Evolutionary conservation across 2,329 filamentous ascomycete genomes (phyloP).

Genomic region (Shiraia bambusicola): DNA sequence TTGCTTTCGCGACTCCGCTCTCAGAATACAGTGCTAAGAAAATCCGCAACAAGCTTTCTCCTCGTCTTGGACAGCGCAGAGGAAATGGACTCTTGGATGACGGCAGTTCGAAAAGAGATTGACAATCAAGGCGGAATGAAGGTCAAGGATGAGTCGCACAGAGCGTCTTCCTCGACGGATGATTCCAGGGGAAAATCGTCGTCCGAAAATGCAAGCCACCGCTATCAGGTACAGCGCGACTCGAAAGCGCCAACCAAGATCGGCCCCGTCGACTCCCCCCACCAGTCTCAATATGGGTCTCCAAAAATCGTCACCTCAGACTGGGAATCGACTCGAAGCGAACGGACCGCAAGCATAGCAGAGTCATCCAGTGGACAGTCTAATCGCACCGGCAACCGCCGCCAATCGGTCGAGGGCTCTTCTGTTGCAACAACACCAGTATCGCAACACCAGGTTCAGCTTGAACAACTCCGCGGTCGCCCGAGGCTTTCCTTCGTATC

Average conservation of each 20-base stretch:
- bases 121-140: constrained; percentile 69
- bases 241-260: constrained; percentile 32
- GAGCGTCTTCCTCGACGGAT: constrained; percentile 33
- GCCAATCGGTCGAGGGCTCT: constrained; percentile 39
- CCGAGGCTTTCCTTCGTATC: constrained; percentile 44
- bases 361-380: constrained; percentile 37
- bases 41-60: constrained; percentile 64
- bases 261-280: constrained; percentile 41
- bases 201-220: constrained; percentile 38
- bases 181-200: constrained; percentile 26
- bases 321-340: constrained; percentile 31
- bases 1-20: constrained; percentile 67
- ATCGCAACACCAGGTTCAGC: constrained; percentile 39
- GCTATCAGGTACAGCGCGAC: constrained; percentile 41
- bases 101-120: constrained; percentile 67
- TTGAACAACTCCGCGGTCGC: constrained; percentile 42
- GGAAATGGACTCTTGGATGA: constrained; percentile 77
- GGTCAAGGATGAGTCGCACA: constrained; percentile 30
- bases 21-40: constrained; percentile 56
- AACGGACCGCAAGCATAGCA: constrained; percentile 30
- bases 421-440: constrained; percentile 38
- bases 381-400: constrained; percentile 24
- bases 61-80: constrained; percentile 72
- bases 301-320: constrained; percentile 35
- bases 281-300: constrained; percentile 32